These are phyloP conservation scores for Dryas alaskensis DNA, from an alignment of 306 rosid genomes.

Conservation along the genomic window DNA sequence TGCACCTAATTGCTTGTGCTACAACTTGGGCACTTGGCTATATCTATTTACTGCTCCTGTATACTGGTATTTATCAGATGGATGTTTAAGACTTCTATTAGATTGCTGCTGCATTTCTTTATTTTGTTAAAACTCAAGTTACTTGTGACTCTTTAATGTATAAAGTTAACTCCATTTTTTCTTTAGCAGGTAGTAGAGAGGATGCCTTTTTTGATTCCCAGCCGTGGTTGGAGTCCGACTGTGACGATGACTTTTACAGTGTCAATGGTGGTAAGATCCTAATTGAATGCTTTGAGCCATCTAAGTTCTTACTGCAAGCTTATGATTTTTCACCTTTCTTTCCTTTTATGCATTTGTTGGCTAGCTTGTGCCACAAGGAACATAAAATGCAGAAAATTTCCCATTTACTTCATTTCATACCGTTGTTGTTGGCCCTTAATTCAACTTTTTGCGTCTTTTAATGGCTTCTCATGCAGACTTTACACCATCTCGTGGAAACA, in stretches of 20 bases:
- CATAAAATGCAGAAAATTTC: conserved; percentile 12
- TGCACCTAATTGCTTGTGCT: neutral
- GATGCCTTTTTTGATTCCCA: conserved; percentile 78
- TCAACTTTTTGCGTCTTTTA: conserved; percentile 17
- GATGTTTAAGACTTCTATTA: neutral
- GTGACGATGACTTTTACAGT: conserved; percentile 85
- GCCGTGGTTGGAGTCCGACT: conserved; percentile 88
- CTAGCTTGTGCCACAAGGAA: neutral
- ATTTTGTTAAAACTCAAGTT: neutral
- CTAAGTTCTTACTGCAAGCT: conserved; percentile 14
- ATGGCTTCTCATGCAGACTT: conserved; percentile 47
- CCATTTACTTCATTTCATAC: neutral
- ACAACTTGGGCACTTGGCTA: neutral
- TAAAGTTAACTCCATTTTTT: conserved; percentile 12
- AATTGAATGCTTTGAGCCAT: conserved; percentile 21
- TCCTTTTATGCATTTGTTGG: neutral
- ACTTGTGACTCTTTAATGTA: conserved; percentile 1
- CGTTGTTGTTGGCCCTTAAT: conserved; percentile 1
- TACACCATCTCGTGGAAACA: conserved; percentile 80
- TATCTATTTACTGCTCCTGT: neutral
- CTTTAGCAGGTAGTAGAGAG: conserved; percentile 68
- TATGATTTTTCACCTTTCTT: neutral
- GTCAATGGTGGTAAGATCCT: conserved; percentile 89
- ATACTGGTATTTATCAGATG: neutral
- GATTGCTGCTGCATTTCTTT: neutral